Conservation (phyloP, 441 rosid genomes). For the Populus hybrid region DNA sequence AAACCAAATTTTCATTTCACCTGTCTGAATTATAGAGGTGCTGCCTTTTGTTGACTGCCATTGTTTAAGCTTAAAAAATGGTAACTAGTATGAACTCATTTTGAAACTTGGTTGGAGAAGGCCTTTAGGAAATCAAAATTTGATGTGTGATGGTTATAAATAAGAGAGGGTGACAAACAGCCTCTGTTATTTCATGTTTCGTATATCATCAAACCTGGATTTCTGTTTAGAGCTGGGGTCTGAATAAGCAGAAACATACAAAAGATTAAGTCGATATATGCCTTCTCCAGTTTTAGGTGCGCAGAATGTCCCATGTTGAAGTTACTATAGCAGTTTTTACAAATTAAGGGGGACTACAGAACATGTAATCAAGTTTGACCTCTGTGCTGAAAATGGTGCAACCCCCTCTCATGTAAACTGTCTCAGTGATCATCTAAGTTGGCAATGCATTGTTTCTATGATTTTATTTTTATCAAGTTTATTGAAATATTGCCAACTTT, state of each 20-base stretch:
- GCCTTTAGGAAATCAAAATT: neutral
- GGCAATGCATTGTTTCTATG: neutral
- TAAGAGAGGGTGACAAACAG: neutral
- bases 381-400: neutral
- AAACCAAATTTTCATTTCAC: neutral
- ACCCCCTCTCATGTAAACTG: neutral
- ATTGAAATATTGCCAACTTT: neutral
- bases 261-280: neutral
- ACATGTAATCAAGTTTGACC: neutral
- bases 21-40: neutral
- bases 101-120: neutral
- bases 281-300: neutral
- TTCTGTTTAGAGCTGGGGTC: neutral
- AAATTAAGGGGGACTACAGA: neutral
- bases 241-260: neutral
- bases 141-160: neutral
- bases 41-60: neutral
- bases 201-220: neutral
- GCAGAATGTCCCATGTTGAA: neutral
- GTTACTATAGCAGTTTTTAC: neutral
- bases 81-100: neutral
- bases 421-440: neutral
- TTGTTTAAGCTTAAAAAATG: neutral
- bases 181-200: neutral
- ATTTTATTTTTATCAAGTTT: neutral